Base-by-base conservation (phyloP, 1,139 yeast genomes). In the Taiozyma onychis region DNA sequence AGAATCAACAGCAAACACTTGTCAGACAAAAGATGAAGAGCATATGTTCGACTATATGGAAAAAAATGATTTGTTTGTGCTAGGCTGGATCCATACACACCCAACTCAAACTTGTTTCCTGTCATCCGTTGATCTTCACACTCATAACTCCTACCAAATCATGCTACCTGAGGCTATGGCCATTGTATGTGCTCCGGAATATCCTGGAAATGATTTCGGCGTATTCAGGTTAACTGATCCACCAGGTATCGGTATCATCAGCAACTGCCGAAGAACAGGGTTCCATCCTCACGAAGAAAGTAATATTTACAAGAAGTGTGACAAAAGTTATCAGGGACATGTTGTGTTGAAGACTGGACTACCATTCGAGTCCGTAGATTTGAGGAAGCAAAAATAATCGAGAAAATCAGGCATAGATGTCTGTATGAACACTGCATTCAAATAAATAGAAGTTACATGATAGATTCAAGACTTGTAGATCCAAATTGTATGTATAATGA, bases 1-100 rank as follows among this genome's bases (percentile, higher is more conserved):
- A 60, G 77, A 72, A 43, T 74, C 81, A 7, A 81, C 86, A 2
- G 61, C 77, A 14, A 80, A 81, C 60, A 79, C 85, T 6, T 81
- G 86, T 61, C 68, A 70, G 44, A 81, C 85, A 11, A 72, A 71
- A 18, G 73, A 80, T 59, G 87, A 81, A 57, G 85, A 79, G 55
- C 64, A 67, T 8, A 62, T 81, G 54, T 80, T 81, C 57, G 78
- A 75, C 43, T 77, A 69, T 55, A 72, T 80, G 46, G 85, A 80
- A 58, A 57, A 65, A 41, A 67, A 76, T 49, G 83, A 78, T 54
- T 64, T 81, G 43, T 78, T 81, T 56, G 76, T 81, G 26, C 66
- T 81, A 2, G 87, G 87, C 9, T 81, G 87, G 87, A 81, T 81
- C 48, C 87, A 81, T 62, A 81, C 86, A 8, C 86, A 81, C 59